A percentile compares a stretch with the other conserved stretches of the same genome.
Conservation (phyloP, 2,329 filamentous ascomycete genomes). For the Colletotrichum eremochloae region DNA sequence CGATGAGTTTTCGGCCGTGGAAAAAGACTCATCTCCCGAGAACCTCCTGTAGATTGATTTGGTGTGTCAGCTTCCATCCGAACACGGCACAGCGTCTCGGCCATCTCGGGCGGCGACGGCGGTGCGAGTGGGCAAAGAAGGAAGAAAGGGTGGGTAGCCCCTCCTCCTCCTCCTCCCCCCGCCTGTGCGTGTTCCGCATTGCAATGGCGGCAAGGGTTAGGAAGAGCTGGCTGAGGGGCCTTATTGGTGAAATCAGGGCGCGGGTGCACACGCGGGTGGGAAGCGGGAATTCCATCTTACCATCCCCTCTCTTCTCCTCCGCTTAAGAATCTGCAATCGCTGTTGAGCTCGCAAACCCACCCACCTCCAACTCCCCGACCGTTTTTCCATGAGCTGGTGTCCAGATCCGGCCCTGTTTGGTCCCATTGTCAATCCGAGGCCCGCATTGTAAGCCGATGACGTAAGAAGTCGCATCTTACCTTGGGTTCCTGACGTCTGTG, state of each 20-base stretch:
- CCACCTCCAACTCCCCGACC: conserved; percentile 77
- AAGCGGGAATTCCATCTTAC: conserved; percentile 62
- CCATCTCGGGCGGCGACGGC: conserved; percentile 4
- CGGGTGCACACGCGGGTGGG: conserved; percentile 8
- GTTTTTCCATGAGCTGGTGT: conserved; percentile 64
- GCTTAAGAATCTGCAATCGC: conserved; percentile 86
- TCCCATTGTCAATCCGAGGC: conserved; percentile 24
- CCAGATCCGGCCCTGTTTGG: conserved; percentile 39
- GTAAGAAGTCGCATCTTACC: conserved; percentile 37
- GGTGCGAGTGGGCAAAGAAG: conserved; percentile 5
- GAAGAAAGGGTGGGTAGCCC: conserved; percentile 17
- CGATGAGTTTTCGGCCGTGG: conserved; percentile 26
- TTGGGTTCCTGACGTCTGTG: conserved; percentile 3
- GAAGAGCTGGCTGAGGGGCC: conserved; percentile 15
- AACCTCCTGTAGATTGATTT: conserved; percentile 38
- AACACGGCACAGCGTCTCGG: conserved; percentile 9
- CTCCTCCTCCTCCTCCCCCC: background rate
- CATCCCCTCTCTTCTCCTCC: conserved; percentile 90
- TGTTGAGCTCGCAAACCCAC: conserved; percentile 85
- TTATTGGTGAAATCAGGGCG: conserved; percentile 23
- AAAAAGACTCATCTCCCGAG: conserved; percentile 43
- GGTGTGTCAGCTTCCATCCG: conserved; percentile 33
- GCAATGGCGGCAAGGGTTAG: conserved; percentile 14
- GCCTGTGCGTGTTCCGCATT: conserved; percentile 2
- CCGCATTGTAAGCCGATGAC: conserved; percentile 31